Evolutionary conservation across 1,139 yeast genomes (phyloP), one percentile per base, ranked within the genome.

Genomic region (Debaryomyces robertsiae): DNA sequence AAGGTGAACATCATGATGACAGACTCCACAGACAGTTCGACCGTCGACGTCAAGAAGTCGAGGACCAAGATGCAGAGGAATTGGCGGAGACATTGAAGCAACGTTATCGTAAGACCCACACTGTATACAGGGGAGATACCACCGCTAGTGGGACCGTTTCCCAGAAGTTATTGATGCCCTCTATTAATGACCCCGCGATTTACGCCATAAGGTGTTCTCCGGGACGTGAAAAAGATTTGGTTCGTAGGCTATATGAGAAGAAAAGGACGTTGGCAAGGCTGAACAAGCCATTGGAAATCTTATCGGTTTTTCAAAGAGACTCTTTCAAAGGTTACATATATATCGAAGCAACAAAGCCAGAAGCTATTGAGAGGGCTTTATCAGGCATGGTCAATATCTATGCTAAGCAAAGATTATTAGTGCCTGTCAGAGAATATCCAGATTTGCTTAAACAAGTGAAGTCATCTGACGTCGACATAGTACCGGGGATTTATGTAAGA

Each of bases 131-230:
- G 54, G 96, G 96, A 34, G 95, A 91, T 41, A 81, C 86, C 43
- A 65, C 73, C 3, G 85, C 90, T 31, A 82, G 83, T 30, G 77
- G 77, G 30, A 78, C 88, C 29, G 96, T 93, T 6, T 94, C 98
- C 2, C 98, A 93, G 62, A 84, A 96, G 57, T 78, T 94, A 54
- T 75, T 93, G 52, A 77, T 93, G 67, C 98, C 98, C 11, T 89
- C 97, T 19, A 96, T 93, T 45, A 90, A 91, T 55, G 98, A 94
- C 59, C 98, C 98, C 5, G 83, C 91, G 42, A 89, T 94, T 56
- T 93, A 96, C 85, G 98, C 96, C 55, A 81, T 93, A 36, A 81
- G 97, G 63, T 89, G 95, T 67, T 80, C 94, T 54, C 91, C 89
- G 23, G 98, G 98, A 34, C 82, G 86, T 54, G 98, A 93, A 66